phyloP scores from a whole-genome alignment of 176 grass and related monocot genomes.

The Oryza rufipogon region DNA sequence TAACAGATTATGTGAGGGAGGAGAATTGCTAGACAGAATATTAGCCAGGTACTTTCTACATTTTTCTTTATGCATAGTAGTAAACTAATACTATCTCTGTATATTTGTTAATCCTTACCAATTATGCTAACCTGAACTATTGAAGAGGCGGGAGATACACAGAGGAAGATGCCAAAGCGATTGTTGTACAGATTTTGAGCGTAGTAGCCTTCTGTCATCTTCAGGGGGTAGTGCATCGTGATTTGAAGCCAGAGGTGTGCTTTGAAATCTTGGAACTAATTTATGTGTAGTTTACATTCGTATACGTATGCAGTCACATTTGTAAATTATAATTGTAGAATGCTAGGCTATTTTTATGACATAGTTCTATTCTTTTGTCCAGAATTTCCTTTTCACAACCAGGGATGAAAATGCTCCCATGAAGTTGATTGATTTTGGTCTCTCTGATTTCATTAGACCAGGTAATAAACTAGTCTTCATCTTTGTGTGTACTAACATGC shows the following conservation, averaged over 20 bases:
- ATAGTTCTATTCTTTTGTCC: slow-evolving; percentile 46
- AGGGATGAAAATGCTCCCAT: slow-evolving; percentile 89
- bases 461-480: slow-evolving; percentile 56
- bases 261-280: slow-evolving; percentile 37
- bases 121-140: slow-evolving; percentile 49
- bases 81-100: slow-evolving; percentile 22
- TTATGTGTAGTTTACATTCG: slow-evolving; percentile 19
- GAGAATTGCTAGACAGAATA: slow-evolving; percentile 96
- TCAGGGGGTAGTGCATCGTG: slow-evolving; percentile 98
- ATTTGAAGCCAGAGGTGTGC: slow-evolving; percentile 94
- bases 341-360: slow-evolving; percentile 32
- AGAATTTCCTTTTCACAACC: slow-evolving; percentile 99
- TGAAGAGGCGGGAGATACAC: slow-evolving; percentile 96
- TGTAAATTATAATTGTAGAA: slow-evolving; percentile 25
- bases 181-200: slow-evolving; percentile 93
- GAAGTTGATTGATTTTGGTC: slow-evolving; percentile 99
- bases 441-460: slow-evolving; percentile 99
- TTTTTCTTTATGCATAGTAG: slow-evolving; percentile 29
- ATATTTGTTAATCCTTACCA: slow-evolving; percentile 46
- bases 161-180: slow-evolving; percentile 97
- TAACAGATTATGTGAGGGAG: slow-evolving; percentile 95
- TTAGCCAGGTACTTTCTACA: slow-evolving; percentile 75
- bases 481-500: neutral
- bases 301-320: neutral
- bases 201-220: slow-evolving; percentile 98